phyloP scores from a whole-genome alignment of 495 filamentous ascomycete genomes.

The Penicillium herquei region DNA sequence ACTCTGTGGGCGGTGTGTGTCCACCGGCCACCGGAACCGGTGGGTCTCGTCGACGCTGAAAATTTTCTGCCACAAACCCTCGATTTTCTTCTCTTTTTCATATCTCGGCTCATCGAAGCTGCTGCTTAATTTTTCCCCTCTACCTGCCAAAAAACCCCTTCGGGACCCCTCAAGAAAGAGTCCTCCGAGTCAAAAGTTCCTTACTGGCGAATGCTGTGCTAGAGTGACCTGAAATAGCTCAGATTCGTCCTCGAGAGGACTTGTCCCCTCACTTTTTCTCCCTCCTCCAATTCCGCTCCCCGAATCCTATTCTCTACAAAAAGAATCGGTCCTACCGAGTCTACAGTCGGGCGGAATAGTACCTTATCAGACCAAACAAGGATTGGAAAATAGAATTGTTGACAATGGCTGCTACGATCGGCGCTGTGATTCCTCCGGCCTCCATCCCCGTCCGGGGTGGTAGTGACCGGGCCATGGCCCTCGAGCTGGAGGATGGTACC shows the following conservation, averaged over 20 bases:
- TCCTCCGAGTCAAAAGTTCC: conserved; percentile 4
- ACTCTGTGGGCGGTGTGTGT: conserved; percentile 15
- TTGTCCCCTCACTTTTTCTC: conserved; percentile 29
- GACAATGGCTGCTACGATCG: conserved; percentile 34
- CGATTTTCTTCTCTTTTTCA: conserved; percentile 17
- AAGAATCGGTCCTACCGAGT: conserved; percentile 37
- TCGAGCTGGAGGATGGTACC: conserved; percentile 88
- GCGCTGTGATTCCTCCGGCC: conserved; percentile 51
- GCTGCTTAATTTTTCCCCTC: conserved; percentile 8
- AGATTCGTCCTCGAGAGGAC: conserved; percentile 47
- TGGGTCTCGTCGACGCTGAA: conserved; percentile 15
- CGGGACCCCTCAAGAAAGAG: not conserved
- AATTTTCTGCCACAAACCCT: conserved; percentile 22
- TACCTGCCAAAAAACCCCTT: not conserved
- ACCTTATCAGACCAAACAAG: conserved; percentile 28
- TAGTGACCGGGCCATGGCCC: conserved; percentile 62
- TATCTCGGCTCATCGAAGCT: conserved; percentile 28
- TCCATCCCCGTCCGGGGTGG: conserved; percentile 40
- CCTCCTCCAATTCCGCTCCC: conserved; percentile 32
- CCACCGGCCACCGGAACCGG: conserved; percentile 13
- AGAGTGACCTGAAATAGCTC: conserved; percentile 35
- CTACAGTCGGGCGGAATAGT: conserved; percentile 36
- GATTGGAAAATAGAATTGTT: conserved; percentile 28
- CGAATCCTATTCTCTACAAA: conserved; percentile 24
- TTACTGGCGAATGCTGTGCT: conserved; percentile 47